Evolutionary conservation across 2,329 filamentous ascomycete species (phyloP), one percentile per base, ranked within the genome.

Genomic region (Pseudogymnoascus sp.): DNA sequence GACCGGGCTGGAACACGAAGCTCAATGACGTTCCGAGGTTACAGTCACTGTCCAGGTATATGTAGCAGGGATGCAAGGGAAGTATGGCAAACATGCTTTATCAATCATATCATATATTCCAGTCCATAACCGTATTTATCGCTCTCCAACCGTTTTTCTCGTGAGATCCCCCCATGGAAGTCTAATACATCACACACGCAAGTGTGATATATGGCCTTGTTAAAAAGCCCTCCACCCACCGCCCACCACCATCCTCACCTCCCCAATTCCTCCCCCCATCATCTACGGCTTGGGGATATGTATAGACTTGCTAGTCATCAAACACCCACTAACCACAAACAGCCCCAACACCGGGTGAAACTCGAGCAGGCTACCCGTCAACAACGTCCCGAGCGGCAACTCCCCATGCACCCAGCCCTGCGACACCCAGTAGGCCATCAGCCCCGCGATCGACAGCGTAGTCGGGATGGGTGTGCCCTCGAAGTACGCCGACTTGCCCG

Each of bases 391-490:
- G 33, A 89, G 76, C 7, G 95, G 95, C n/a, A 99, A 76, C 64
- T 87, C 79, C 24, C 90, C 87, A 65, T 91, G 81, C 53, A 93
- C 82, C 90, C 90, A 93, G 66, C 89, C 89, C 68, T 91, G 82
- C 63, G 83, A 86, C 31, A 96, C 84, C 89, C 92, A 98, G 78
- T 89, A 96, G 31, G 89, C 90, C 90, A 98, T 96, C 64, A 96
- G 71, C 12, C 82, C 85, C 66, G 91, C 91, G 69, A 96, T 86
- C 1, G 83, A 87, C 24, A 98, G 80, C 24, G 90, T 93, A 2
- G 92, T 98, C 1, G 95, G 95, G 71, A 98, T 97, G 0, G 95
- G 95, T 0, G 93, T 96, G 70, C 95, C 95, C 78, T 99, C 95
- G 70, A 99, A 99, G 78, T 96, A 99, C 73, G 89, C 85, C 65